Evolutionary conservation across 306 rosid genomes (phyloP).

Genomic region (Malus sieversii): DNA sequence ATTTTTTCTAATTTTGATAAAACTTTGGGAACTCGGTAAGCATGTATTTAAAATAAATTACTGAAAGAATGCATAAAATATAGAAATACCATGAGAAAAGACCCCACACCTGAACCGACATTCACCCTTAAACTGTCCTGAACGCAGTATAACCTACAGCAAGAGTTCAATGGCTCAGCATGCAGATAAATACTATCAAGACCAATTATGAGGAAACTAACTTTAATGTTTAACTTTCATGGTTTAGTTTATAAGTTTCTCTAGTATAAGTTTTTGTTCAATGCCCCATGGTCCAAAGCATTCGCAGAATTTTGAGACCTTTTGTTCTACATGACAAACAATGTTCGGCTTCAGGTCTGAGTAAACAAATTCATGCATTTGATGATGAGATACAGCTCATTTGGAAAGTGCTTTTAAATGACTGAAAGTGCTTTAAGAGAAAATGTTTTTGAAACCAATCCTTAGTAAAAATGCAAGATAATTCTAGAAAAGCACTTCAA

Average conservation of each 20-base stretch:
- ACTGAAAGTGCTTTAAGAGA: no score
- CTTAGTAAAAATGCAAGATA: no score
- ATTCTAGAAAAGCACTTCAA: no score
- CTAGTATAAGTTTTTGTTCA: neutral
- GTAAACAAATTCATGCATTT: neutral
- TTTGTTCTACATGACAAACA: neutral
- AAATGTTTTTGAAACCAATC: no score
- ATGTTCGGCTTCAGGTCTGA: neutral
- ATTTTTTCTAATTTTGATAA: neutral
- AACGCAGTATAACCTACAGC: constrained; percentile 61
- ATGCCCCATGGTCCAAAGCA: neutral
- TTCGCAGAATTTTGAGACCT: neutral
- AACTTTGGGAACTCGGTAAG: neutral
- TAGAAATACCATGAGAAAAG: constrained; percentile 18
- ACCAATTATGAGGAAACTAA: neutral
- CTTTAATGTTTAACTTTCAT: neutral
- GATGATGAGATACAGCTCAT: no score
- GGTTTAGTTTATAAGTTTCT: no score
- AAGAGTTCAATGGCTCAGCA: constrained; percentile 21
- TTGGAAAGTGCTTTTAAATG: no score
- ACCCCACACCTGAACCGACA: constrained; percentile 69
- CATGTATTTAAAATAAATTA: neutral
- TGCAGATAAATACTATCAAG: neutral
- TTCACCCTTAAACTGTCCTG: constrained; percentile 82
- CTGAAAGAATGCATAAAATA: neutral